Base-by-base conservation (phyloP, 495 filamentous ascomycete species). In the Neurospora sp. region DNA sequence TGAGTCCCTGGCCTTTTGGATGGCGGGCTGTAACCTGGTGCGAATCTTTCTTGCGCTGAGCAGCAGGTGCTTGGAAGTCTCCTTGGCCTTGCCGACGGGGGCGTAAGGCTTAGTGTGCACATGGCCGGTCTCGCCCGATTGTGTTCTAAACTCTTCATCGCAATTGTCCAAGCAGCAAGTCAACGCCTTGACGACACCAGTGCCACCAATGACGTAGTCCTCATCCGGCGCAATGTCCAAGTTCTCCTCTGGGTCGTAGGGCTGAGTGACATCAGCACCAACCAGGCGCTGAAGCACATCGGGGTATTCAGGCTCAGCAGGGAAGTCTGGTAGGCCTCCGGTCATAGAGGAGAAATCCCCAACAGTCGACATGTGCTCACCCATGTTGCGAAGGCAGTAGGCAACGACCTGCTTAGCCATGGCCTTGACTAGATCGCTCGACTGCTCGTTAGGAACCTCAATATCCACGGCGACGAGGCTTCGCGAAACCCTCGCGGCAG, bases 181-280 rank as follows among this genome's bases (percentile, higher is more conserved):
- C 71, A 99, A 84, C 31, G 94, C 94, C 81, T 98, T 97, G 40
- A 97, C 96, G 0, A 99, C 93, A 74, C 95, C 96, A 0, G 94
- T 97, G 24, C 95, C 94, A 43, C 94, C 94, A 77, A 99, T 94
- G 45, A 98, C 93, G 81, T 98, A 97, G 78, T 98, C 93, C 66
- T 96, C 92, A 75, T 96, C 93, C 2, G 94, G 93, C 36, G 93
- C 92, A 21, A 89, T 86, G 5, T 92, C 90, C 72, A 91, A 88
- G 37, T 91, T 87, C 48, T 92, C 87, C 70, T 85, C 39, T 82
- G 86, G 54, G 6, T 62, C 73, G 81, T 84, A 39, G 17, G 80
- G 79, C 54, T 84, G 83, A 48, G 88, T 87, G 66, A 94, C 89
- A 70, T 93, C 92, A 62, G 86, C 83, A n/a, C 87, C 87, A 40